These are phyloP conservation scores for Rubia tinctorum DNA, from an alignment of 305 asterid genomes.

Conservation along the genomic window DNA sequence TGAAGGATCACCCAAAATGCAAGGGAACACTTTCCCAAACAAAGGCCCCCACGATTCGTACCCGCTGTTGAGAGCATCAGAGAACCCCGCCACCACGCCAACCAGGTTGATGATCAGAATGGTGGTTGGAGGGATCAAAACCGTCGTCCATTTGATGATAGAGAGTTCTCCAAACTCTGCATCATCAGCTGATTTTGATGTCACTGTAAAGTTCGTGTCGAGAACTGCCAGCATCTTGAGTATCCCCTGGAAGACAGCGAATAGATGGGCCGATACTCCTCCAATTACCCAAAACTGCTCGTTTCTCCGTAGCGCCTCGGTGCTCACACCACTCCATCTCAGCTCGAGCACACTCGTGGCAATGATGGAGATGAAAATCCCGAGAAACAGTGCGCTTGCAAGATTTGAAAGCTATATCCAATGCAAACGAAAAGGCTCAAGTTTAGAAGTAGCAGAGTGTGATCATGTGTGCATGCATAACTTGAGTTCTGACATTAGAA, in stretches of 20 bases:
- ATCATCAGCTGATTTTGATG: slow-evolving; percentile 80
- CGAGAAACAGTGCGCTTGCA: slow-evolving; percentile 77
- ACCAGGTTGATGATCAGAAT: slow-evolving; percentile 75
- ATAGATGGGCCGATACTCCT: slow-evolving; percentile 92
- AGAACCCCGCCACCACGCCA: slow-evolving; percentile 92
- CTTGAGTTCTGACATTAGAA: not conserved
- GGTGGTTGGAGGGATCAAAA: slow-evolving; percentile 89
- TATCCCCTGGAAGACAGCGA: slow-evolving; percentile 96
- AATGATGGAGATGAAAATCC: slow-evolving; percentile 85
- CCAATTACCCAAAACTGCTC: slow-evolving; percentile 99
- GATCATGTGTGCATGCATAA: no score
- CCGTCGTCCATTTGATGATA: slow-evolving; percentile 90
- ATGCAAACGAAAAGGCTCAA: not conserved
- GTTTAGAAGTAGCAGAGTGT: not conserved
- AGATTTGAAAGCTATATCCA: slow-evolving; percentile 66
- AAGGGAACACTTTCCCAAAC: slow-evolving; percentile 79
- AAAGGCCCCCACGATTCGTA: slow-evolving; percentile 94
- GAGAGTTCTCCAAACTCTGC: slow-evolving; percentile 85
- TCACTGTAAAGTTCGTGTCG: slow-evolving; percentile 93
- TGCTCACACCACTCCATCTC: slow-evolving; percentile 95
- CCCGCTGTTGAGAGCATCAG: slow-evolving; percentile 90
- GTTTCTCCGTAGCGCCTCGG: slow-evolving; percentile 90
- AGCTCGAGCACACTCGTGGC: slow-evolving; percentile 80
- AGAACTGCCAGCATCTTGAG: slow-evolving; percentile 88
- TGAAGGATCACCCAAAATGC: slow-evolving; percentile 93